Evolutionary conservation across 768 basidiomycete species (phyloP).

Genomic region (Rhodosporidiobolus sp.): DNA sequence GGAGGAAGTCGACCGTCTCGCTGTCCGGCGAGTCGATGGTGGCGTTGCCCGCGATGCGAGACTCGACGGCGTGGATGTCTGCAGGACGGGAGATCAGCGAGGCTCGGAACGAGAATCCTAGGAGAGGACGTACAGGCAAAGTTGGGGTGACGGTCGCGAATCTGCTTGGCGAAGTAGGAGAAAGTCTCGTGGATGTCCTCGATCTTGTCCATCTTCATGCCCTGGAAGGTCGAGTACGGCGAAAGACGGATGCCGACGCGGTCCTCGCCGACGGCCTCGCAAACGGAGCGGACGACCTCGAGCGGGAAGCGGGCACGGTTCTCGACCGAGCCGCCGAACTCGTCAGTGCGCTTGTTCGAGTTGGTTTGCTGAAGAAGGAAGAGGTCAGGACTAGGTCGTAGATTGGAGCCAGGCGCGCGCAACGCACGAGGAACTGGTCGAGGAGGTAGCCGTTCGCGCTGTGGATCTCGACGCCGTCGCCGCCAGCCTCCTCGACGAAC

Average conservation of each 20-base stretch:
- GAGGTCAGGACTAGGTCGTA: not conserved
- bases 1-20: conserved; percentile 36
- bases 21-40: conserved; percentile 1
- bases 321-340: conserved; percentile 66
- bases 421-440: conserved; percentile 47
- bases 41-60: conserved; percentile 40
- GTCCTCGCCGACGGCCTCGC: conserved; percentile 57
- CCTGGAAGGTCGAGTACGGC: conserved; percentile 47
- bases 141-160: conserved; percentile 53
- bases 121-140: no score
- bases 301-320: conserved; percentile 60
- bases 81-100: no score
- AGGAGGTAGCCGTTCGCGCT: conserved; percentile 49
- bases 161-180: conserved; percentile 55
- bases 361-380: conserved; percentile 16
- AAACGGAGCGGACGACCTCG: conserved; percentile 59
- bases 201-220: conserved; percentile 36
- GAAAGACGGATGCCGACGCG: conserved; percentile 59
- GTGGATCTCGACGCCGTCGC: conserved; percentile 61
- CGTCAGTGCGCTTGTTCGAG: conserved; percentile 49
- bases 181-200: conserved; percentile 39
- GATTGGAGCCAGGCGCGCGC: not conserved
- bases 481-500: conserved; percentile 60
- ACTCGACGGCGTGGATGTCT: conserved; percentile 58
- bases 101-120: no score